These are phyloP conservation scores for Nannochloris sp. DNA, from an alignment of 139 green algal genomes.

Conservation along the genomic window DNA sequence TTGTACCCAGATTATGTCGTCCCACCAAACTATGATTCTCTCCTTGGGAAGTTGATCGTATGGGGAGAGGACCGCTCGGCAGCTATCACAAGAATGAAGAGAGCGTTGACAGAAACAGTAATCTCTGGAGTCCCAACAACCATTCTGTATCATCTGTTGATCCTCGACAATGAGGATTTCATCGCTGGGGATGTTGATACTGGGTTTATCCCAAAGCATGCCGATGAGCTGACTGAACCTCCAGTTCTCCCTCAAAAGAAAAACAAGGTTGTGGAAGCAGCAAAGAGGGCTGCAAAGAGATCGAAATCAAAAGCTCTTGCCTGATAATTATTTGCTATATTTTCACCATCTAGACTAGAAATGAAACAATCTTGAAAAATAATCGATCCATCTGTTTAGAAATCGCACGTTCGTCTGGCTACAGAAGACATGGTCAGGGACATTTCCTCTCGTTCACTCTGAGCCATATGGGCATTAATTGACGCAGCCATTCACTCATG, in stretches of 20 bases:
- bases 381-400: too few species aligned
- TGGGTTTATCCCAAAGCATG: conserved; percentile 84
- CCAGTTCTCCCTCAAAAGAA: conserved; percentile 26
- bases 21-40: conserved; percentile 92
- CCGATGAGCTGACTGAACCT: conserved; percentile 49
- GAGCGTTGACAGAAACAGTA: conserved; percentile 60
- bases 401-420: too few species aligned
- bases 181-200: conserved; percentile 45
- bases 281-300: conserved; percentile 15
- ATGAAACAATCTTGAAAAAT: too few species aligned
- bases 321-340: not conserved
- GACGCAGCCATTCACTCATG: not conserved
- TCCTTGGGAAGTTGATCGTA: conserved; percentile 97
- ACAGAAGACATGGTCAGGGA: too few species aligned
- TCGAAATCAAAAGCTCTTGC: conserved; percentile 2
- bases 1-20: conserved; percentile 92
- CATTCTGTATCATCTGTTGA: conserved; percentile 79
- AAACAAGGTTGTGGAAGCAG: conserved; percentile 12
- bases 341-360: too few species aligned
- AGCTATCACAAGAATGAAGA: conserved; percentile 76
- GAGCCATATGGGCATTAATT: too few species aligned
- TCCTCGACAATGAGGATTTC: conserved; percentile 66
- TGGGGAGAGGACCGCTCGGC: conserved; percentile 69
- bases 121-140: conserved; percentile 80
- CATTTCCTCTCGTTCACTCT: too few species aligned